Evolutionary conservation across 2,329 filamentous ascomycete species (phyloP).

Genomic region (Cercospora brassicicola): DNA sequence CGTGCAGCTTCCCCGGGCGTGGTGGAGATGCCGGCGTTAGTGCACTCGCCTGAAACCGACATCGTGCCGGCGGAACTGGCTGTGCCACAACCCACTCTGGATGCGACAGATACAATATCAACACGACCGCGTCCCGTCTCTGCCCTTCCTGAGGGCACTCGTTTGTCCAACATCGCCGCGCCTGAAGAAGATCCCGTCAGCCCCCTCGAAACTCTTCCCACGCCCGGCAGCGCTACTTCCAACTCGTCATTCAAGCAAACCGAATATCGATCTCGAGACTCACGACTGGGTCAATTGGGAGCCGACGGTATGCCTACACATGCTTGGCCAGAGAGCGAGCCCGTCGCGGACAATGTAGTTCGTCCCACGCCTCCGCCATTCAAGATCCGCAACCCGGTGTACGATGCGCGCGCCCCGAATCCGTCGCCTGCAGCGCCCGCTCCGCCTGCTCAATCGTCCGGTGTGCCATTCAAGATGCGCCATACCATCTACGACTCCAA

Average conservation of each 20-base stretch:
- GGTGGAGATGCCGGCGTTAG: conserved; percentile 14
- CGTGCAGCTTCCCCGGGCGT: conserved; percentile 6
- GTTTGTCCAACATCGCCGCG: conserved; percentile 15
- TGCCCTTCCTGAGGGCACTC: conserved; percentile 19
- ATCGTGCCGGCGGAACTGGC: conserved; percentile 16
- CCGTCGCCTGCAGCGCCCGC: conserved; percentile 8
- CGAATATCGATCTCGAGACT: conserved; percentile 27
- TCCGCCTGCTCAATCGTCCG: conserved; percentile 11
- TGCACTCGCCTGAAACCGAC: conserved; percentile 18
- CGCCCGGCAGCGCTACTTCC: conserved; percentile 5
- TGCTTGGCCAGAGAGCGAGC: conserved; percentile 23
- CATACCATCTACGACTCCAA: conserved; percentile 31
- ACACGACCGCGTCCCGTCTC: conserved; percentile 23
- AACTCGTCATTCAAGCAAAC: conserved; percentile 15
- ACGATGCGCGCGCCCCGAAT: conserved; percentile 25
- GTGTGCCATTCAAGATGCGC: conserved; percentile 33
- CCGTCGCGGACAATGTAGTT: conserved; percentile 1
- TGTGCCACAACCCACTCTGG: conserved; percentile 13
- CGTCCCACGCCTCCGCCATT: conserved; percentile 25
- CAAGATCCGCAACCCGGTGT: conserved; percentile 35
- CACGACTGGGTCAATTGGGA: conserved; percentile 31
- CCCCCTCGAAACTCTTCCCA: conserved; percentile 19
- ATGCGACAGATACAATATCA: conserved; percentile 13
- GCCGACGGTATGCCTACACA: conserved; percentile 37
- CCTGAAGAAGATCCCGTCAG: conserved; percentile 24